Conservation (phyloP, 2,329 filamentous ascomycete genomes). For the Exutisphaerella laricina region DNA sequence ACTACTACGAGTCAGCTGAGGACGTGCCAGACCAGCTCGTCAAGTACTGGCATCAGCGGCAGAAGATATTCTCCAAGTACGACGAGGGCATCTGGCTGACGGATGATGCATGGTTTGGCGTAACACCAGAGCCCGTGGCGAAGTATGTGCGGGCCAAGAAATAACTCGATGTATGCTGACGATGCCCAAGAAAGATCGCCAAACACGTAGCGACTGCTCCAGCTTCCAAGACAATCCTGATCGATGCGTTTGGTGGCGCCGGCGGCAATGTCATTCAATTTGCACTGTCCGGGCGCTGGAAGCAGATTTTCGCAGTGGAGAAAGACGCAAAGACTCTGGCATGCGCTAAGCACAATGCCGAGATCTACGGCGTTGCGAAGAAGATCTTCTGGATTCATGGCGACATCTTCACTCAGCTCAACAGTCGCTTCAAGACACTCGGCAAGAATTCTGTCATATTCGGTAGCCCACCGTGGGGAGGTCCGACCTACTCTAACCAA, state of each 20-base stretch:
- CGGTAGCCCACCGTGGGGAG: constrained; percentile 69
- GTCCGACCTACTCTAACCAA: constrained; percentile 59
- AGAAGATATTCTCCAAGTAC: constrained; percentile 81
- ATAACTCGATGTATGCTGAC: not conserved
- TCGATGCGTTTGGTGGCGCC: constrained; percentile 87
- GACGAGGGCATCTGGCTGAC: constrained; percentile 87
- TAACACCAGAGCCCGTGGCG: constrained; percentile 89
- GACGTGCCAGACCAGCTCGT: constrained; percentile 79
- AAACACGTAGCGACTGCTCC: constrained; percentile 58
- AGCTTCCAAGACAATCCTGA: constrained; percentile 57
- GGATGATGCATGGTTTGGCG: constrained; percentile 91
- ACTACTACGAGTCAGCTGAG: constrained; percentile 65
- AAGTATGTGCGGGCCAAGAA: constrained; percentile 49
- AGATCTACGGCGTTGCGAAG: constrained; percentile 71
- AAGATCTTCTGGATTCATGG: constrained; percentile 81
- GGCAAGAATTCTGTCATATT: constrained; percentile 56
- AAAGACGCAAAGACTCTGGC: constrained; percentile 71
- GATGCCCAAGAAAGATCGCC: constrained; percentile 61
- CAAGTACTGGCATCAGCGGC: constrained; percentile 89
- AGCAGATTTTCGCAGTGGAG: constrained; percentile 82
- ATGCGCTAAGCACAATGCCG: constrained; percentile 89
- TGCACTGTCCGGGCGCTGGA: constrained; percentile 72
- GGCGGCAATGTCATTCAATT: constrained; percentile 97
- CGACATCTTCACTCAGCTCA: constrained; percentile 74
- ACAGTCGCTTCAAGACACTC: constrained; percentile 45